Conservation (phyloP, 306 rosid genomes). For the Sechiopsis laciniata region DNA sequence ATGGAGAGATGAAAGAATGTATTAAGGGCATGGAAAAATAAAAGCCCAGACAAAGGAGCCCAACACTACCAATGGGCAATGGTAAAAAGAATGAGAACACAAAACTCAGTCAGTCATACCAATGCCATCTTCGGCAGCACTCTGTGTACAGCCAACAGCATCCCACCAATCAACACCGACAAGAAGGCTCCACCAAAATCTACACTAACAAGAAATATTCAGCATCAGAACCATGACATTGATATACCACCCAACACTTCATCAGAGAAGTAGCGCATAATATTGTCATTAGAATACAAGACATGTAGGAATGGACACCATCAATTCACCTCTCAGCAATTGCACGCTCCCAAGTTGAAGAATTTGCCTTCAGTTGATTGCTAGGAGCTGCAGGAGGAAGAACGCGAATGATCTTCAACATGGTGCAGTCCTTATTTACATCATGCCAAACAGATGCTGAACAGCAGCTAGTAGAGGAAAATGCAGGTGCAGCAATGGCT, state of each 20-base stretch:
- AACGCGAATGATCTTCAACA: conserved; percentile 79
- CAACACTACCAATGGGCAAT: neutral
- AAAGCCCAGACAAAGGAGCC: neutral
- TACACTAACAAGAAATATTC: conserved; percentile 33
- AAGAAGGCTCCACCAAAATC: conserved; percentile 99
- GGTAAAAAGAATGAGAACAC: neutral
- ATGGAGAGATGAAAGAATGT: neutral
- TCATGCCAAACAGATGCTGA: conserved; percentile 99
- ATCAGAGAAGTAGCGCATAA: conserved; percentile 14
- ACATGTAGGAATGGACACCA: conserved; percentile 12
- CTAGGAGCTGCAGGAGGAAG: conserved; percentile 85
- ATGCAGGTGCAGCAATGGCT: conserved; percentile 96
- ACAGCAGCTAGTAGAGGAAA: conserved; percentile 98
- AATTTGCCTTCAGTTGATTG: conserved; percentile 65
- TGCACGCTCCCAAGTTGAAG: conserved; percentile 94
- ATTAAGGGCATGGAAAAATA: no score
- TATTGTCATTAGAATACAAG: conserved; percentile 12
- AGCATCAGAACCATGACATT: conserved; percentile 19
- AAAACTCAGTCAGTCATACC: conserved; percentile 44
- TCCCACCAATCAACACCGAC: conserved; percentile 99
- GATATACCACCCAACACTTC: neutral
- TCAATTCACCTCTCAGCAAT: conserved; percentile 79
- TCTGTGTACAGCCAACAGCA: conserved; percentile 98
- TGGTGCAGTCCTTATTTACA: conserved; percentile 51
- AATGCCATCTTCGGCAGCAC: conserved; percentile 98